Conservation (phyloP, 2,329 filamentous ascomycete species). For the Trichoderma koningiopsis region DNA sequence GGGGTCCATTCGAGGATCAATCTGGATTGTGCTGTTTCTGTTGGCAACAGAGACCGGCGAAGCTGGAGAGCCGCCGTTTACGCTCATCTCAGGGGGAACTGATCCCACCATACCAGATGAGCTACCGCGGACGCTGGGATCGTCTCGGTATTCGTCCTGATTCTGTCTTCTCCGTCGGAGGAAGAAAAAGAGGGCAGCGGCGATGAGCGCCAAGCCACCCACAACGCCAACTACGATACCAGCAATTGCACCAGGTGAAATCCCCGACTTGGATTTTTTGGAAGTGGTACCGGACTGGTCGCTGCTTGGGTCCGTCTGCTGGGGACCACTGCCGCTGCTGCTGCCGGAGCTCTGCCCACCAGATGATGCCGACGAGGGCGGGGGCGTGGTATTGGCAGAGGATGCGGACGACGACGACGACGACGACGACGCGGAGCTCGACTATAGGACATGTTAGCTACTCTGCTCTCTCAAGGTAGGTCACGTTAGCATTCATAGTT, state of each 20-base stretch:
- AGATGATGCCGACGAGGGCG: constrained; percentile 28
- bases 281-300: constrained; percentile 25
- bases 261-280: constrained; percentile 30
- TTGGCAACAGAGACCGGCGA: constrained; percentile 47
- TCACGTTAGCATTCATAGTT: background rate
- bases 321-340: constrained; percentile 49
- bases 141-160: constrained; percentile 46
- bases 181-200: constrained; percentile 44
- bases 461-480: constrained; percentile 7
- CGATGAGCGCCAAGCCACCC: constrained; percentile 44
- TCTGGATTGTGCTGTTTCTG: constrained; percentile 56
- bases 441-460: constrained; percentile 15
- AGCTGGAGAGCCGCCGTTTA: constrained; percentile 35
- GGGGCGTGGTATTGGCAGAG: background rate
- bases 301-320: constrained; percentile 34
- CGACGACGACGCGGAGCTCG: constrained; percentile 20
- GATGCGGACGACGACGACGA: background rate
- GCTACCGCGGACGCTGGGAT: constrained; percentile 53
- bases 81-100: constrained; percentile 47
- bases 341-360: constrained; percentile 49
- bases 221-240: constrained; percentile 58
- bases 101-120: constrained; percentile 52
- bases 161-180: constrained; percentile 50
- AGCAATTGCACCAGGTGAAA: constrained; percentile 52
- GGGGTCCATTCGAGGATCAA: constrained; percentile 66